Percentiles rank a stretch among this genome's conserved stretches.
Evolutionary conservation across 192 early-diverging fungal species (phyloP).

Genomic region (Mortierella antarctica): DNA sequence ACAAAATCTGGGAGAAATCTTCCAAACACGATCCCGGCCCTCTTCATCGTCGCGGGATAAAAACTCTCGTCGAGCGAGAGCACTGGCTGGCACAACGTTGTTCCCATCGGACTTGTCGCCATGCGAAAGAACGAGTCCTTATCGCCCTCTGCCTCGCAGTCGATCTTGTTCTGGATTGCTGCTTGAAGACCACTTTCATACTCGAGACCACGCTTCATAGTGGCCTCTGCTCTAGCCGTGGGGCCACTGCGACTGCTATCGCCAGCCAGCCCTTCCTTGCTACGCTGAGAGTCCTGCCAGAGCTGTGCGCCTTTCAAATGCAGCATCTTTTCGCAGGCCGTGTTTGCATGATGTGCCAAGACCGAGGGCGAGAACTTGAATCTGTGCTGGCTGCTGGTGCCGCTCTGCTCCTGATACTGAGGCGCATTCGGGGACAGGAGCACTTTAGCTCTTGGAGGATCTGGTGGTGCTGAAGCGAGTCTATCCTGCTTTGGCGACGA

Average conservation of each 20-base stretch:
- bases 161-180: constrained; percentile 12
- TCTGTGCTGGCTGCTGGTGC: neutral
- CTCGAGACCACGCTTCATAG: constrained; percentile 16
- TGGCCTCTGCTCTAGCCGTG: constrained; percentile 14
- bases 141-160: constrained; percentile 32
- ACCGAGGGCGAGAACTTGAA: constrained; percentile 45
- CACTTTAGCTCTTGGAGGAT: neutral
- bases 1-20: constrained; percentile 48
- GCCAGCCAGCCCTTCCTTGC: neutral
- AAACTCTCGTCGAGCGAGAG: constrained; percentile 30
- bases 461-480: neutral
- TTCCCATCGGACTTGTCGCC: constrained; percentile 8
- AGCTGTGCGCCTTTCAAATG: constrained; percentile 37
- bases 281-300: constrained; percentile 1
- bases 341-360: constrained; percentile 39
- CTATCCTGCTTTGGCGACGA: too few species aligned
- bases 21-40: constrained; percentile 44
- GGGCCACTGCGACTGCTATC: neutral
- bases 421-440: neutral
- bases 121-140: constrained; percentile 43
- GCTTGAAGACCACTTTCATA: constrained; percentile 22
- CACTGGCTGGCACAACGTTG: constrained; percentile 33
- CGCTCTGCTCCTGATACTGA: neutral
- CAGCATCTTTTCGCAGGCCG: constrained; percentile 49
- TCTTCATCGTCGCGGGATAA: constrained; percentile 27